Evolutionary conservation across 108 stramenopile genomes (phyloP), one percentile per base, ranked within the genome.

Genomic region (Bacterosira constricta): DNA sequence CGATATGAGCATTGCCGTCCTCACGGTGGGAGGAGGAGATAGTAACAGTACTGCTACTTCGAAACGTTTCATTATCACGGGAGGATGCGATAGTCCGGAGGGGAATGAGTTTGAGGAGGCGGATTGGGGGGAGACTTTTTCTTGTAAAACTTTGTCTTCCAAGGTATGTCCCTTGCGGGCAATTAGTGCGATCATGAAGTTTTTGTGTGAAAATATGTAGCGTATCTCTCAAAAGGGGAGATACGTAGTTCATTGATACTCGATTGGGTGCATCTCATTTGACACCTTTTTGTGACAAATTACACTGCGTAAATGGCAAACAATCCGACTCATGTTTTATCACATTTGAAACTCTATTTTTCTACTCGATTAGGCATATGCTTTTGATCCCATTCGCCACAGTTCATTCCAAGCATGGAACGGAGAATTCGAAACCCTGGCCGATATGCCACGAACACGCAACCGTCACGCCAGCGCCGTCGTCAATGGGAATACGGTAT

Each of bases 41-140:
- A 45, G 7, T 29, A 39, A 32, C 31, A 23, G 3, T 8, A 6
- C 55, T 18, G 38, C 23, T 23, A 8, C 11, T 8, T 21, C 51
- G 21, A 53, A 71, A 9, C 50, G 41, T 12, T 18, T 15, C 18
- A 30, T 6, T 30, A 77, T 77, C 27, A 77, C 76, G 15, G 89
- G 89, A 52, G 89, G 89, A 7, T 90, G 89, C 39, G 85, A 75
- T 51, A 31, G 44, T 21, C 35, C 69, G 32, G 13, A 37, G 4
- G 79, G 79, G 1, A 84, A 80, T 55, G 52, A 71, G 20, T 71
- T 29, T 37, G 27, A 37, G 32, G 66, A 34, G 26, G 46, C 21
- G 12, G 72, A 75, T 25, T 39, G 25, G 23, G 64, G 58, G 17
- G 73, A 61, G 29, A 55, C 55, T 35, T 77, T 69, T 47, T 61